Base-by-base conservation (phyloP, 208 protist genomes). In the Jaenimonas drosophilae region DNA sequence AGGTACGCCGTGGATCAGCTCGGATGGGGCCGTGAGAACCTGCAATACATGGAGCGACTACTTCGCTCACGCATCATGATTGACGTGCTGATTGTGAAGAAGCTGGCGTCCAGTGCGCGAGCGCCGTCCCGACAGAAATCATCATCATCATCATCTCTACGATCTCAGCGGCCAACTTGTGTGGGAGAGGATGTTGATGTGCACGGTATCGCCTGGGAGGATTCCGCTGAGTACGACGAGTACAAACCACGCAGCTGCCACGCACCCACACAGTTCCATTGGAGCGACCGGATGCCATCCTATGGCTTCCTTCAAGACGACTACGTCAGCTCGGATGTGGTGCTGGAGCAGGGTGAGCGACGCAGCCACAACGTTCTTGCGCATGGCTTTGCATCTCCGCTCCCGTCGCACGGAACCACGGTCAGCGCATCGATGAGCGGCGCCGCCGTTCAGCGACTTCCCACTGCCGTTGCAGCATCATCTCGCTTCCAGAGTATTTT, bases 161-260 rank as follows among this genome's bases (percentile, higher is more conserved):
- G n/a, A n/a, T n/a, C n/a, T n/a, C n/a, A n/a, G n/a, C n/a, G n/a
- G n/a, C n/a, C n/a, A n/a, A n/a, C n/a, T n/a, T n/a, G n/a, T n/a
- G n/a, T n/a, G n/a, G n/a, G n/a, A n/a, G n/a, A n/a, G n/a, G n/a
- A n/a, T n/a, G n/a, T n/a, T n/a, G n/a, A n/a, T n/a, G n/a, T n/a
- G n/a, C n/a, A n/a, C n/a, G n/a, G n/a, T n/a, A n/a, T 91, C 19
- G 21, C 33, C 25, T 91, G 76, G 70, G 59, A 74, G 14, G 77
- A 91, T 27, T 86, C 68, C 24, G 83, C 88, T 47, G 83, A 91
- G 58, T 71, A 84, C 63, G 71, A 65, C 25, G 76, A 91, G 54
- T 88, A 86, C 59, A 67, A 72, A 39, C 83, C 83, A 0, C 61
- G 60, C 38, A 72, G 58, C 41, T 26, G 55, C 1, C 33, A 25